A percentile compares a stretch with the other conserved stretches of the same genome.
These are phyloP conservation scores for Rhizopus microsporus DNA, from an alignment of 371 early-diverging fungal genomes.

Conservation along the genomic window DNA sequence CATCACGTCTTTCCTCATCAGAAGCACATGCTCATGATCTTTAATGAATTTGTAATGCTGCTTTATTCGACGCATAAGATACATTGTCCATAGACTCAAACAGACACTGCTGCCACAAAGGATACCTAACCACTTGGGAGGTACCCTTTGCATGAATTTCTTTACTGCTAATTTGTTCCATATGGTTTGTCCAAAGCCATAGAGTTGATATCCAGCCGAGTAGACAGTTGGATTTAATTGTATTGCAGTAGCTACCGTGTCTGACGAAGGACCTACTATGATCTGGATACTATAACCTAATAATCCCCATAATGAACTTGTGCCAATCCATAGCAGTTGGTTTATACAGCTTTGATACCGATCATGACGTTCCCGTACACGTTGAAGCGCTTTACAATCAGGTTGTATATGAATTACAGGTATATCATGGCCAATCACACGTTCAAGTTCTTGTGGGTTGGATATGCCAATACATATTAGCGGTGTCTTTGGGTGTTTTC, in stretches of 20 bases:
- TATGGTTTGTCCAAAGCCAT: no score
- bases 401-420: constrained; percentile 41
- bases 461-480: constrained; percentile 39
- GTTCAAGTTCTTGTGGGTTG: constrained; percentile 36
- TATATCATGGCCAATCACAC: constrained; percentile 24
- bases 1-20: constrained; percentile 1
- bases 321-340: not conserved
- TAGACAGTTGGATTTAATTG: no score
- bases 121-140: not conserved
- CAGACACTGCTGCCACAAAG: not conserved
- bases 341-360: not conserved
- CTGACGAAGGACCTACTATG: no score
- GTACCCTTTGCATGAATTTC: not conserved
- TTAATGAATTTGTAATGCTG: not conserved
- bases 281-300: not conserved
- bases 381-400: constrained; percentile 34
- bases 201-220: no score
- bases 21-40: not conserved
- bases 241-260: no score
- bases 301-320: constrained; percentile 15
- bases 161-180: no score
- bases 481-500: constrained; percentile 13
- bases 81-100: constrained; percentile 3
- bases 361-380: constrained; percentile 20
- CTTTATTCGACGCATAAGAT: not conserved